These are phyloP conservation scores for Zygotorulaspora danielsina DNA, from an alignment of 805 yeast species.

Conservation along the genomic window DNA sequence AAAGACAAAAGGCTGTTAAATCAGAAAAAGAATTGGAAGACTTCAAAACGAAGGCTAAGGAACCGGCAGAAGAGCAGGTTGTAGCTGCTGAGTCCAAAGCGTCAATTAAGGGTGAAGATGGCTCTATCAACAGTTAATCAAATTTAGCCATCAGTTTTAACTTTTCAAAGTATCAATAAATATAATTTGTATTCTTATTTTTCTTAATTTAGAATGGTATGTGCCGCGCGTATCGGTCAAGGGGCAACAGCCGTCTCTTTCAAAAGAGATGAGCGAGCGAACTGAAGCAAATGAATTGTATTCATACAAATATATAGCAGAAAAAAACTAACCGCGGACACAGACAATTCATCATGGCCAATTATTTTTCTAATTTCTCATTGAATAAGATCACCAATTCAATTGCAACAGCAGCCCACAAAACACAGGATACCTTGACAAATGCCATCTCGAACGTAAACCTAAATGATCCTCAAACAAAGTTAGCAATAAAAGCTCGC, in stretches of 20 bases:
- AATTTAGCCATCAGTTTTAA: too few species aligned
- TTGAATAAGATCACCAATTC: slow-evolving; percentile 32
- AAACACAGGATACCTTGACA: slow-evolving; percentile 30
- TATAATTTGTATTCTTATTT: neutral
- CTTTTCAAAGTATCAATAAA: slow-evolving; percentile 1
- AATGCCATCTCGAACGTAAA: slow-evolving; percentile 28
- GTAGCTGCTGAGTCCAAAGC: slow-evolving; percentile 14
- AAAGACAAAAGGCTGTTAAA: slow-evolving; percentile 11
- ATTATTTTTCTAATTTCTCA: slow-evolving; percentile 25
- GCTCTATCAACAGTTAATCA: too few species aligned
- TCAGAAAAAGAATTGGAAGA: slow-evolving; percentile 13
- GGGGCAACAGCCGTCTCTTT: too few species aligned
- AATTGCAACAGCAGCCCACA: slow-evolving; percentile 32
- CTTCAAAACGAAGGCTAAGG: slow-evolving; percentile 16
- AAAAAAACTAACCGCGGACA: too few species aligned
- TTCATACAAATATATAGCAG: too few species aligned
- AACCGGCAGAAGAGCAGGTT: too few species aligned
- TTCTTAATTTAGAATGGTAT: too few species aligned
- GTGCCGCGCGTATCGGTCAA: too few species aligned
- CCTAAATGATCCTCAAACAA: slow-evolving; percentile 32
- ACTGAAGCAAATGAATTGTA: too few species aligned
- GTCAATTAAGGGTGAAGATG: slow-evolving; percentile 10
- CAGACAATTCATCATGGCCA: slow-evolving; percentile 12
- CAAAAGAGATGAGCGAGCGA: too few species aligned
- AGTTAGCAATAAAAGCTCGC: slow-evolving; percentile 27